Evolutionary conservation across 805 yeast species (phyloP).

Genomic region (Candida ulmi): DNA sequence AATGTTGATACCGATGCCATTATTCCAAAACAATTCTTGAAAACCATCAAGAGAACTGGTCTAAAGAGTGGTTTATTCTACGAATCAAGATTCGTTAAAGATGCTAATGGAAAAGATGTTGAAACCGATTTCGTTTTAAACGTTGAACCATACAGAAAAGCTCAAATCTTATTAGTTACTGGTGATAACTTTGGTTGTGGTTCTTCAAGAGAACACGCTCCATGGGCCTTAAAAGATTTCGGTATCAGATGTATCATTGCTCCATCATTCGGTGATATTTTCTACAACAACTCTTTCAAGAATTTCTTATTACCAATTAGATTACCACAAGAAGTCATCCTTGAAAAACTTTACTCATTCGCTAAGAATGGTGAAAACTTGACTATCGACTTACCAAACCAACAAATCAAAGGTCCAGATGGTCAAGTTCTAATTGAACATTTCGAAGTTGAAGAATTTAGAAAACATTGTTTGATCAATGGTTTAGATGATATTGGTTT

Average conservation of each 20-base stretch:
- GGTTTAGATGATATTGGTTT: slow-evolving; percentile 97
- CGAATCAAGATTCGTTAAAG: slow-evolving; percentile 77
- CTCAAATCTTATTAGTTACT: slow-evolving; percentile 82
- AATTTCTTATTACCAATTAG: slow-evolving; percentile 93
- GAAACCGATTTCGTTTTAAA: slow-evolving; percentile 90
- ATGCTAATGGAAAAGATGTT: slow-evolving; percentile 61
- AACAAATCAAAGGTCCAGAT: slow-evolving; percentile 61
- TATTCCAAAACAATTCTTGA: slow-evolving; percentile 96
- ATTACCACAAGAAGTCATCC: slow-evolving; percentile 72
- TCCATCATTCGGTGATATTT: slow-evolving; percentile 97
- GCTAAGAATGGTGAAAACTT: slow-evolving; percentile 67
- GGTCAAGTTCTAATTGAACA: slow-evolving; percentile 74
- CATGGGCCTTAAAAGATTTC: slow-evolving; percentile 98
- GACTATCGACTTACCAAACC: slow-evolving; percentile 82
- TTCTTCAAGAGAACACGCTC: slow-evolving; percentile 98
- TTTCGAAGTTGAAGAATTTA: slow-evolving; percentile 85
- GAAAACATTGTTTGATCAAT: slow-evolving; percentile 90
- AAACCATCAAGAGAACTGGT: slow-evolving; percentile 97
- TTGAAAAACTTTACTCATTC: slow-evolving; percentile 67
- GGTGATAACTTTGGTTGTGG: slow-evolving; percentile 99
- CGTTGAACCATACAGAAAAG: slow-evolving; percentile 71
- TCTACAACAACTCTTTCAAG: slow-evolving; percentile 95
- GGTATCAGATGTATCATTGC: slow-evolving; percentile 96
- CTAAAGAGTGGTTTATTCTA: slow-evolving; percentile 83
- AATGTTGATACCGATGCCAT: slow-evolving; percentile 98